phyloP scores from a whole-genome alignment of 257 asterid genomes.

The Eucommia ulmoides region DNA sequence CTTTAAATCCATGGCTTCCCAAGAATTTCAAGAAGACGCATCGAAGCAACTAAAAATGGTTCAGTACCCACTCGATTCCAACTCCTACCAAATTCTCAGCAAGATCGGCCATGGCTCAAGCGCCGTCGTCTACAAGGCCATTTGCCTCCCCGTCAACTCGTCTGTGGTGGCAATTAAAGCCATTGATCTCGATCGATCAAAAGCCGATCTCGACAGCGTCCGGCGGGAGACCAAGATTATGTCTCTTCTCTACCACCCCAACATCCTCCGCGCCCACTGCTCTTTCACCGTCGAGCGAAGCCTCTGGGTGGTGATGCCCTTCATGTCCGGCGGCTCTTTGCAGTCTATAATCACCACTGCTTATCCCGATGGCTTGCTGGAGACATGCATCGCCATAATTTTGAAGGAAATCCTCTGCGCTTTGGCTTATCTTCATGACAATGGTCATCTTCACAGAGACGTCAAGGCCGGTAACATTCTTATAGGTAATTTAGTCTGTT shows the following conservation, averaged over 20 bases:
- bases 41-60: slow-evolving; percentile 3
- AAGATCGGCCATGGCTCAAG: slow-evolving; percentile 69
- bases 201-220: slow-evolving; percentile 29
- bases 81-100: slow-evolving; percentile 28
- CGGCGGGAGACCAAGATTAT: slow-evolving; percentile 66
- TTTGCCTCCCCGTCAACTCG: slow-evolving; percentile 44
- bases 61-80: slow-evolving; percentile 34
- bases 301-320: slow-evolving; percentile 92
- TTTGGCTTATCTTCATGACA: slow-evolving; percentile 57
- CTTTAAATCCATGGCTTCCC: too few relatives aligned
- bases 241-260: slow-evolving; percentile 70
- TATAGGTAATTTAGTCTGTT: too few relatives aligned
- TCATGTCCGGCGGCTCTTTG: slow-evolving; percentile 74
- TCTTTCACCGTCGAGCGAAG: slow-evolving; percentile 50
- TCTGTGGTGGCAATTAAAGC: slow-evolving; percentile 63
- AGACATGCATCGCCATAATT: slow-evolving; percentile 53
- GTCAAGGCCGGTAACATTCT: slow-evolving; percentile 67
- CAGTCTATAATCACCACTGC: slow-evolving; percentile 64
- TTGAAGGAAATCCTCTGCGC: slow-evolving; percentile 51
- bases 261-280: slow-evolving; percentile 73
- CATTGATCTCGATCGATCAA: slow-evolving; percentile 59
- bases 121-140: slow-evolving; percentile 67
- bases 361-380: slow-evolving; percentile 58
- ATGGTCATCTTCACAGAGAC: slow-evolving; percentile 75
- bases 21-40: slow-evolving; percentile 18